Base-by-base conservation (phyloP, 2,329 filamentous ascomycete species). In the Botryotinia calthae region DNA sequence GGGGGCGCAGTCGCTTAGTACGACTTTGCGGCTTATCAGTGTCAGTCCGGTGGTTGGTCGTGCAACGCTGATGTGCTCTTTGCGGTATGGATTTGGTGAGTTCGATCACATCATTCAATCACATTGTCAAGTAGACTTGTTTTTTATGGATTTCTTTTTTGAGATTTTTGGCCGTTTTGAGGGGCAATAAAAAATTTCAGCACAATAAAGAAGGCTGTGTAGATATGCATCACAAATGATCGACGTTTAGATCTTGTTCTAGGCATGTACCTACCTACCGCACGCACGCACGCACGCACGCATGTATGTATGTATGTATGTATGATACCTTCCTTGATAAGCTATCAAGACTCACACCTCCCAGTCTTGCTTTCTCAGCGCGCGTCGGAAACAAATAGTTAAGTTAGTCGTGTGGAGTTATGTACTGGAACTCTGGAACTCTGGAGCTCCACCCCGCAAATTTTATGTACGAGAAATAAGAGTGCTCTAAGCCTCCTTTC, bases 1-100 rank as follows among this genome's bases (percentile, higher is more conserved):
- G 25, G 65, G 65, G 65, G 65, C 65, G 65, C 65, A 68, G 65
- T 58, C 48, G 48, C 34, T 68, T 56, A 51, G 65, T 68, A 42
- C 51, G 48, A 68, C 65, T 28, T 68, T 54, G 9, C 22, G 42
- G 65, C 65, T 68, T 56, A 68, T 58, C 37, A 44, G 14, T 16
- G 16, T 8, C 37, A 37, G 37, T 37, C 37, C 37, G 37, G 37
- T 37, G 37, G 37, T 37, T 37, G 37, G 37, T 37, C 37, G 64
- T 67, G 48, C 25, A 42, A 67, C 64, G 34, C n/a, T 40, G 12
- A 51, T 51, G 48, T 51, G n/a, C 48, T 51, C 25, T n/a, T n/a
- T 14, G 48, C 25, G 4, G 25, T 51, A n/a, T 5, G 14, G 48
- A 16, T 54, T 14, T 7, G 48, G 40, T 42, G 44, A 16, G 28